Evolutionary conservation across 768 basidiomycete genomes (phyloP), one percentile per base, ranked within the genome.

Genomic region (Russula sp.): DNA sequence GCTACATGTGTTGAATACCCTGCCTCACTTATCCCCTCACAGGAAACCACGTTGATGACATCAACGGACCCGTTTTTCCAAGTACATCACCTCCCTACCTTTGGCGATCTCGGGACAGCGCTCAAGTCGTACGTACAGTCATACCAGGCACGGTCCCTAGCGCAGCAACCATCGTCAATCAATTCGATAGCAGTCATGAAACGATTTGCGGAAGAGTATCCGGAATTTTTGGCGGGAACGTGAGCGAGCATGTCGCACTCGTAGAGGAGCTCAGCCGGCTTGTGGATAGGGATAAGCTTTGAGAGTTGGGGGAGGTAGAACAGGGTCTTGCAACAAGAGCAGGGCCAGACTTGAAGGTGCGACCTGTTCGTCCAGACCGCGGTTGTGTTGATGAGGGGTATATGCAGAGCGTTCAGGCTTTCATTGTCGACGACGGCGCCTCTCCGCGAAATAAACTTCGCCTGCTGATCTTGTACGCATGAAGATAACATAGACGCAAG

Each of bases 141-240:
- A 27, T 27, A 27, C 27, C 2, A 27, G 27, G 2, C 27, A 2
- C 27, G 27, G 2, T 27, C 27, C 27, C 27, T 27, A 2, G 27
- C 2, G 3, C 27, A 3, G 27, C 27, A 27, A 3, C 27, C 27
- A 27, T 27, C 27, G 27, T 27, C 27, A 27, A 27, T 27, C 27
- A 27, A 27, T 27, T 27, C 27, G 27, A 27, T 27, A 27, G 27
- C 2, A 27, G 27, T 2, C 27, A 27, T 27, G 1, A 27, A 27
- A 27, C 2, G 27, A 27, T 3, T 3, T 27, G 27, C 2, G 27
- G 27, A 27, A 27, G 27, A 27, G 27, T 52, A 72, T 76, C 68
- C 97, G 1, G 97, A 99, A 74, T 98, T 98, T 71, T 99, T 35
- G 94, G 97, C 1, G 95, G 95, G 9, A 99, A 99, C 73, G 97